Evolutionary conservation across 129 eudicot species (phyloP).

Genomic region (Centrapalus pauciflorus): DNA sequence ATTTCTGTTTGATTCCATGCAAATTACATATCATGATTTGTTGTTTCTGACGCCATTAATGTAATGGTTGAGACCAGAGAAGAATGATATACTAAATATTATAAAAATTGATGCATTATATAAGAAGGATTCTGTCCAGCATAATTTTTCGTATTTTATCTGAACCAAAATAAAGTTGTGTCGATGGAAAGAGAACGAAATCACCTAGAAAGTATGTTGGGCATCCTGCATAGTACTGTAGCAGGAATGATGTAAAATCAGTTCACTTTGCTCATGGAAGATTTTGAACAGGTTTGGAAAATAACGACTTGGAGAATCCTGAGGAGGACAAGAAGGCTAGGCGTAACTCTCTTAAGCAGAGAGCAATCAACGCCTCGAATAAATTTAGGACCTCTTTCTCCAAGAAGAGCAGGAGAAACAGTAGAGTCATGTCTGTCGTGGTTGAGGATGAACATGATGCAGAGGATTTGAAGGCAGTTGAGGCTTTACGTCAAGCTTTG

Average conservation of each 20-base stretch:
- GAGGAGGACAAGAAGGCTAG: conserved; percentile 94
- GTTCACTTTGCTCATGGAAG: conserved; percentile 1
- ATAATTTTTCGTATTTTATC: too few relatives aligned
- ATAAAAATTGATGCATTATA: too few relatives aligned
- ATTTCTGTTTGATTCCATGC: not conserved
- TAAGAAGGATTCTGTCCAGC: too few relatives aligned
- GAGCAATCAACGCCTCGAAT: conserved; percentile 76
- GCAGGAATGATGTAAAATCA: not conserved
- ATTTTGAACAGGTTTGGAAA: conserved; percentile 58
- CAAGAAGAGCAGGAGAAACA: conserved; percentile 74
- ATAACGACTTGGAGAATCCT: conserved; percentile 49
- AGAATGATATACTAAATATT: too few relatives aligned
- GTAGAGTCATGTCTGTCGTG: conserved; percentile 90
- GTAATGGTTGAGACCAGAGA: too few relatives aligned
- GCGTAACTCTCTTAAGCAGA: conserved; percentile 78
- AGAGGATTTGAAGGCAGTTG: conserved; percentile 88
- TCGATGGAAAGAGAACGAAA: too few relatives aligned
- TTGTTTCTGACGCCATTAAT: not conserved
- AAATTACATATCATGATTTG: too few relatives aligned
- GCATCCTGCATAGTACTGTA: too few relatives aligned
- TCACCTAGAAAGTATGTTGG: too few relatives aligned
- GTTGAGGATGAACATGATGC: conserved; percentile 95
- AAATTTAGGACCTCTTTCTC: conserved; percentile 81
- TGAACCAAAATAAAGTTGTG: too few relatives aligned
- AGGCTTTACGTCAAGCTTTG: conserved; percentile 75